Base-by-base conservation (phyloP, 495 filamentous ascomycete genomes). In the Neurospora sp. region DNA sequence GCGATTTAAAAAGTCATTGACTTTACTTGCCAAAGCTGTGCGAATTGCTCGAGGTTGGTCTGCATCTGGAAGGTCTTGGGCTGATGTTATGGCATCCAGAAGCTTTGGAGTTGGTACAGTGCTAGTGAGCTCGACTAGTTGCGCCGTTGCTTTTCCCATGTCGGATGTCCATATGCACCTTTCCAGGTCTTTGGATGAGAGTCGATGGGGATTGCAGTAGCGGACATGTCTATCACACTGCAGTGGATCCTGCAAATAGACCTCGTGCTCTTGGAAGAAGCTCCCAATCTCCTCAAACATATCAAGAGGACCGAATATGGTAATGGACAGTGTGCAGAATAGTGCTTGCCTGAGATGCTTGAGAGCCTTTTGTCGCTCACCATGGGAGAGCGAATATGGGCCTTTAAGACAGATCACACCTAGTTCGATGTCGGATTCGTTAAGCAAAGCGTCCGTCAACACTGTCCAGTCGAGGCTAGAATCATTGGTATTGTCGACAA, bases 201-300 rank as follows among this genome's bases (percentile, higher is more conserved):
- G 77, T 18, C 79, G 73, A 35, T 86, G 85, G 5, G 85, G 85
- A 73, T 86, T 86, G 39, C 76, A 79, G 72, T 86, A 86, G 38
- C 40, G 75, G 3, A 80, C 78, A 37, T 85, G 75, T 16, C 68
- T 44, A 37, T 79, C 35, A 65, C 81, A 83, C 8, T 48, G 53
- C 2, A 41, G 18, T 7, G 84, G 84, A 70, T 85, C 81, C 73
- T 86, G 84, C 18, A 86, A 70, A 71, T 80, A 83, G 4, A 80
- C 68, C 0, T 78, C 76, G 44, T 78, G 75, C 2, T 77, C 73
- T 6, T 78, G 72, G 14, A 84, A 77, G 42, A 77, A 85, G 4
- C 70, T 48, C 12, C 81, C 80, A 46, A 85, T 69, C 14, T 78
- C 70, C 0, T 82, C 80, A 68, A 77, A 80, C 1, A 80, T 35